Evolutionary conservation across 2,329 filamentous ascomycete genomes (phyloP).

Genomic region (Apiospora kogelbergensis): DNA sequence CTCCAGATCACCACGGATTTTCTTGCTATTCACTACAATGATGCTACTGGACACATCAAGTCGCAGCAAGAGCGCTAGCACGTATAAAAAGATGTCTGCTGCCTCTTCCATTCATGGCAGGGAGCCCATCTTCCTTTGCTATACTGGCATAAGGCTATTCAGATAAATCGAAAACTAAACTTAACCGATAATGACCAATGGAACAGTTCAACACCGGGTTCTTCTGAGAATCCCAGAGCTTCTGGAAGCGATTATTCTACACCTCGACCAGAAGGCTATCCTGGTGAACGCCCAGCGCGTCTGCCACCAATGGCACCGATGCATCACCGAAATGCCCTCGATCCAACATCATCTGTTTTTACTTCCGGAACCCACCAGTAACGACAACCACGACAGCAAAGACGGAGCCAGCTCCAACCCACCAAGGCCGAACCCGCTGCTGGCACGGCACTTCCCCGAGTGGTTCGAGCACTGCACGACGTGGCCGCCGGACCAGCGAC

Average conservation of each 20-base stretch:
- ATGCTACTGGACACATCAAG: not conserved
- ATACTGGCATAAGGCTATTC: not conserved
- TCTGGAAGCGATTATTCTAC: constrained; percentile 14
- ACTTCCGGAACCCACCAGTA: not conserved
- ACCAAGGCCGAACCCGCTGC: not conserved
- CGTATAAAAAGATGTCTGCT: not conserved
- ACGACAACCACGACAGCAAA: not conserved
- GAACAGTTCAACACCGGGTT: not conserved
- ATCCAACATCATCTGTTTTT: constrained; percentile 15
- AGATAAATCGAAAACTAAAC: not conserved
- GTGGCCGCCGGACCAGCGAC: not conserved
- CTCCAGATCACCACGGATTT: not conserved
- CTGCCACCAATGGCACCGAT: constrained; percentile 7
- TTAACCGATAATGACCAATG: not conserved
- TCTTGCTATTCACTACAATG: not conserved
- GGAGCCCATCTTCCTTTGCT: not conserved
- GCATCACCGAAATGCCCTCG: not conserved
- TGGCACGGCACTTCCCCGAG: not conserved
- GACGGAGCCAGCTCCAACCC: not conserved
- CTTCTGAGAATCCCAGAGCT: constrained; percentile 13
- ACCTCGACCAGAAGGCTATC: constrained; percentile 10
- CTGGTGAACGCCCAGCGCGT: constrained; percentile 14
- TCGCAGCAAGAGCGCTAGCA: not conserved
- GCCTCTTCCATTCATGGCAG: not conserved
- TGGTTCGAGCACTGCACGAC: not conserved